Conservation (phyloP, 108 stramenopile species). For the Asterionellopsis glacialis region DNA sequence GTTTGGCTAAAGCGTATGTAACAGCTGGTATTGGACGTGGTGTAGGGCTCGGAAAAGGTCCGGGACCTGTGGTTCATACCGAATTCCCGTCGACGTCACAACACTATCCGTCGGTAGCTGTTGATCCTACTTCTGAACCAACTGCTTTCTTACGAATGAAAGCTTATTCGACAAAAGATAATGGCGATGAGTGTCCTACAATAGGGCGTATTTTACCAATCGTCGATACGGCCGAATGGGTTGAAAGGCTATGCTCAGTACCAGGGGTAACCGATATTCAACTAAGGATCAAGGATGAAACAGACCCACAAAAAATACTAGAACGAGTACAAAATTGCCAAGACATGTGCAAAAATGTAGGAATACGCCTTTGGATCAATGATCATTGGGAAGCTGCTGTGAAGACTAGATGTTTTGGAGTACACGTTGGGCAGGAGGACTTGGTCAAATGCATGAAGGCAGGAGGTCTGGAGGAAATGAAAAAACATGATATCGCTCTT, state of each 20-base stretch:
- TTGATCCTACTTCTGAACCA: slow-evolving; percentile 14
- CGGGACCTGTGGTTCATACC: slow-evolving; percentile 81
- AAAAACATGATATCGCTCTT: slow-evolving; percentile 51
- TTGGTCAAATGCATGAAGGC: slow-evolving; percentile 50
- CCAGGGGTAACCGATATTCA: slow-evolving; percentile 71
- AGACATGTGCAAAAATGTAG: slow-evolving; percentile 42
- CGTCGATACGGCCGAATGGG: slow-evolving; percentile 71
- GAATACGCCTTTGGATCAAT: slow-evolving; percentile 89
- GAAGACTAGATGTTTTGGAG: slow-evolving; percentile 76
- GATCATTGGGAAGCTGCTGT: slow-evolving; percentile 85
- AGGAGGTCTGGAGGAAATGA: slow-evolving; percentile 51
- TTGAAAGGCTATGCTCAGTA: slow-evolving; percentile 35
- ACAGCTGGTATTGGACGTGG: slow-evolving; percentile 69
- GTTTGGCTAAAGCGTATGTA: slow-evolving; percentile 83
- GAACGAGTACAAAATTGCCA: slow-evolving; percentile 48
- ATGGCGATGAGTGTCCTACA: slow-evolving; percentile 13
- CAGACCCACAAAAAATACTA: slow-evolving; percentile 41
- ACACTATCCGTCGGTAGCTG: slow-evolving; percentile 57
- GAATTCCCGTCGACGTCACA: slow-evolving; percentile 57
- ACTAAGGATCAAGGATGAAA: slow-evolving; percentile 72
- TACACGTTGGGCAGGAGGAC: slow-evolving; percentile 94
- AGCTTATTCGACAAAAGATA: slow-evolving; percentile 12
- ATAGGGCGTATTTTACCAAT: slow-evolving; percentile 79
- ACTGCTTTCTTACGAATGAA: slow-evolving; percentile 30
- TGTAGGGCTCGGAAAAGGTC: slow-evolving; percentile 69